phyloP scores from a whole-genome alignment of 495 filamentous ascomycete genomes.

The Daldinia childiae region DNA sequence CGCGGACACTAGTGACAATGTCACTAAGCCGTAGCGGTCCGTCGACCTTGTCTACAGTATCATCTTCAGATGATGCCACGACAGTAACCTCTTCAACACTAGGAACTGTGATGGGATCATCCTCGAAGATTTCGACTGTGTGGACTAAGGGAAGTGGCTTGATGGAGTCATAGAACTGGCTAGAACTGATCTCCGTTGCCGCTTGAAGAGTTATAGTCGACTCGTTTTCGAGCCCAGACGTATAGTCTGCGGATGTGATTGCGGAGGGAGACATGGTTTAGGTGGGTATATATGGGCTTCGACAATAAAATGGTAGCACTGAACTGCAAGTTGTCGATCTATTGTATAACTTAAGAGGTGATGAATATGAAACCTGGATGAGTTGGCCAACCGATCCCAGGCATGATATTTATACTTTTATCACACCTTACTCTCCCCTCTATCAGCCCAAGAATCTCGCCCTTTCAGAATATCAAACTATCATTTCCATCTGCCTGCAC shows the following conservation, averaged over 20 bases:
- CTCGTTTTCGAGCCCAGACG: constrained; percentile 34
- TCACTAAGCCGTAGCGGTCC: constrained; percentile 27
- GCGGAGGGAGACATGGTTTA: constrained; percentile 38
- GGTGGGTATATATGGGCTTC: background rate
- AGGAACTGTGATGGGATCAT: constrained; percentile 10
- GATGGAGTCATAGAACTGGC: constrained; percentile 28
- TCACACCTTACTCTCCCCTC: background rate
- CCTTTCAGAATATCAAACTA: background rate
- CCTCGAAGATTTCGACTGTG: constrained; percentile 26
- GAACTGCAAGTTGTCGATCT: background rate
- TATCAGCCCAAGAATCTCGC: background rate
- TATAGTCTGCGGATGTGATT: constrained; percentile 19
- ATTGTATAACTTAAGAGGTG: background rate
- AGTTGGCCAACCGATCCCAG: background rate
- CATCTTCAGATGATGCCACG: background rate
- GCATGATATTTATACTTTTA: constrained; percentile 29
- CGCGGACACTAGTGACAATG: constrained; percentile 32
- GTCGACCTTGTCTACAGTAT: background rate
- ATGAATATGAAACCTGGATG: background rate
- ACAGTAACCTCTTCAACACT: constrained; percentile 17
- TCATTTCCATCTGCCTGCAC: background rate
- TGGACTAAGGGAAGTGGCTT: constrained; percentile 24
- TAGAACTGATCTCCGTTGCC: constrained; percentile 19
- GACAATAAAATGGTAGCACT: background rate
- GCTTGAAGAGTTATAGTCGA: constrained; percentile 30